Percentiles rank a stretch among this genome's conserved stretches.
phyloP scores from a whole-genome alignment of 495 filamentous ascomycete genomes.

The Schizothecium vesticola region DNA sequence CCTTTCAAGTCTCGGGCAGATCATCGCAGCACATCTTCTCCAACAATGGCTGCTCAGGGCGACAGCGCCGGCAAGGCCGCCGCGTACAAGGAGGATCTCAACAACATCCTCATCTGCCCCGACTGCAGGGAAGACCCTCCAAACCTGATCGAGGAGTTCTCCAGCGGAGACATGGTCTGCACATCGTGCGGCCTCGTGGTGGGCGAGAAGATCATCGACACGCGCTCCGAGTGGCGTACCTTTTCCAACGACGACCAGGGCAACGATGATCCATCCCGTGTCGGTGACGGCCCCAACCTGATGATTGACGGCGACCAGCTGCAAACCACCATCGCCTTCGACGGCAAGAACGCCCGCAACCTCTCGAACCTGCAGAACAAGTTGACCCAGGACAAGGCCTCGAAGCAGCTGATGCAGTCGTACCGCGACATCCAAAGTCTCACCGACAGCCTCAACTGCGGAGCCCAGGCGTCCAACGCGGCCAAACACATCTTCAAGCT shows the following conservation, averaged over 20 bases:
- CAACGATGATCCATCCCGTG: slow-evolving; percentile 93
- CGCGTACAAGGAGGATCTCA: slow-evolving; percentile 59
- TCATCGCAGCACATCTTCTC: neutral
- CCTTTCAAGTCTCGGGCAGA: neutral
- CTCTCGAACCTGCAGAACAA: slow-evolving; percentile 86
- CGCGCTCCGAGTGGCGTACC: slow-evolving; percentile 95
- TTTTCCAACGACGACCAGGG: slow-evolving; percentile 95
- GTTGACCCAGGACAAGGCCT: slow-evolving; percentile 73
- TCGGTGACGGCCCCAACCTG: slow-evolving; percentile 83
- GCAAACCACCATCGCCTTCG: slow-evolving; percentile 79
- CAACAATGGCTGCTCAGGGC: slow-evolving; percentile 12
- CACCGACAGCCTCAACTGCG: slow-evolving; percentile 79
- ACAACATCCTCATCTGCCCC: slow-evolving; percentile 71
- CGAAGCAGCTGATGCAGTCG: slow-evolving; percentile 69
- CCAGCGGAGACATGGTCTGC: slow-evolving; percentile 88
- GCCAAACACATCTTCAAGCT: slow-evolving; percentile 93
- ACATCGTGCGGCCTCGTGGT: slow-evolving; percentile 88
- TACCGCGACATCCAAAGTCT: slow-evolving; percentile 86
- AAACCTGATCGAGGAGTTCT: slow-evolving; percentile 86
- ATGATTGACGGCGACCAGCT: slow-evolving; percentile 89
- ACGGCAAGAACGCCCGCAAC: slow-evolving; percentile 65
- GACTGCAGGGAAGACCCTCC: slow-evolving; percentile 91
- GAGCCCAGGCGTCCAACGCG: slow-evolving; percentile 71
- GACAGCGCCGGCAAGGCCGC: slow-evolving; percentile 12
- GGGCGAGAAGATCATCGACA: slow-evolving; percentile 84